Evolutionary conservation across 768 basidiomycete species (phyloP), one percentile per base, ranked within the genome.

Genomic region (Suillus brevipes): DNA sequence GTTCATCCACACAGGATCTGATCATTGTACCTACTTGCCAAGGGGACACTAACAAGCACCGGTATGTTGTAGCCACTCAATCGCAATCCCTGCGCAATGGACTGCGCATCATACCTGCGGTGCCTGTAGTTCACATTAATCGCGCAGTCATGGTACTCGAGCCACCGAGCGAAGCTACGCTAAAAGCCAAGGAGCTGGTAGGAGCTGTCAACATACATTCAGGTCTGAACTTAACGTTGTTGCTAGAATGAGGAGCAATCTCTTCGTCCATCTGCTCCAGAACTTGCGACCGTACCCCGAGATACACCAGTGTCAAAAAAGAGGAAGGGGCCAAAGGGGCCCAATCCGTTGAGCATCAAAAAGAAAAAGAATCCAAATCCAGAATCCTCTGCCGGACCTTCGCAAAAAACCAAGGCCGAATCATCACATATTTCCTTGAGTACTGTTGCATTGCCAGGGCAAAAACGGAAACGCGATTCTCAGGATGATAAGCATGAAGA

Each of bases 91-190:
- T 98, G 3, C 88, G 96, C 4, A 77, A 78, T 34, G 80, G 82
- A 64, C 81, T 99, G 55, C 87, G 95, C 18, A 75, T 73, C 5
- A 83, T 97, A 45, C 91, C 95, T 12, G 96, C 88, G 2, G 88
- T 94, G 0, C 97, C 97, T 0, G 85, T 99, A 66, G 81, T 99
- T 45, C 96, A 97, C 75, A 84, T 97, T 66, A 96, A 94, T 71
- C 91, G 92, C 38, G 88, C 93, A 1, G 97, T 99, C 13, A 89
- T 97, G 85, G 87, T 99, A 23, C 83, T 99, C 31, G 95, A 97
- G 75, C 94, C 94, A 8, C 93, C 94, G 0, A 92, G 91, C 67
- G 87, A 92, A 63, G 82, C 82, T 3, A 99, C 95, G 1, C 72
- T 94, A 13, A 73, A 81, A 61, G 82, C 82, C 52, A 98, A 98